Evolutionary conservation across 257 asterid genomes (phyloP), one percentile per base, ranked within the genome.

Genomic region (Scutellaria galericulata): DNA sequence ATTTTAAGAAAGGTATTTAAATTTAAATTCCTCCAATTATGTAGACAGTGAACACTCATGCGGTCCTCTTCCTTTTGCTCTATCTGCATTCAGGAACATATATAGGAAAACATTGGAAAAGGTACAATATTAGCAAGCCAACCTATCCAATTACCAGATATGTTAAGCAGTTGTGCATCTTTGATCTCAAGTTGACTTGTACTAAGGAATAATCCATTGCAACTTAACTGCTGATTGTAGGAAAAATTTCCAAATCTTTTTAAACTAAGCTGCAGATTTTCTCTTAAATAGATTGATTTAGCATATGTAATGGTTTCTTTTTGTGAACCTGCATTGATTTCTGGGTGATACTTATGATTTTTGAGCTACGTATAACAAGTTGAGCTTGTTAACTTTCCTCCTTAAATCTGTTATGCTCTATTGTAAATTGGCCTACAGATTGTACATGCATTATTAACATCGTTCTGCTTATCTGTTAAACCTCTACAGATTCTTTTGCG

Each of bases 401-500:
- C 51, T 61, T 9, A 37, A 44, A 35, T 14, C 42, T 44, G 24
- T 7, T 67, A 2, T 68, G 66, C n/a, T 68, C 11, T 57, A 6
- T 46, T 35, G 22, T 70, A 41, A 70, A 60, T 75, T 67, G 14
- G 4, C 56, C 51, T 18, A 18, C 9, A 15, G 42, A 9, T 67
- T 52, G 37, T 66, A 5, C 63, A 45, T 77, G 63, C 70, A 31
- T 41, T 46, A 53, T 59, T 78, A 62, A 64, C 57, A 15, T 18
- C 52, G 9, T 67, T 45, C 31, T 56, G 39, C 62, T 65, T 53
- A 31, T 80, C 39, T 76, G 41, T 70, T 63, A 64, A 59, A 75
- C 54, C 48, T 65, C 9, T 79, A 41, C 85, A 92, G 98, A 85
- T 80, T 78, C 61, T 90, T 92, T 73, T 80, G 77, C 67, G 94